phyloP scores from a whole-genome alignment of 2,329 filamentous ascomycete species.

The Diplodia corticola region DNA sequence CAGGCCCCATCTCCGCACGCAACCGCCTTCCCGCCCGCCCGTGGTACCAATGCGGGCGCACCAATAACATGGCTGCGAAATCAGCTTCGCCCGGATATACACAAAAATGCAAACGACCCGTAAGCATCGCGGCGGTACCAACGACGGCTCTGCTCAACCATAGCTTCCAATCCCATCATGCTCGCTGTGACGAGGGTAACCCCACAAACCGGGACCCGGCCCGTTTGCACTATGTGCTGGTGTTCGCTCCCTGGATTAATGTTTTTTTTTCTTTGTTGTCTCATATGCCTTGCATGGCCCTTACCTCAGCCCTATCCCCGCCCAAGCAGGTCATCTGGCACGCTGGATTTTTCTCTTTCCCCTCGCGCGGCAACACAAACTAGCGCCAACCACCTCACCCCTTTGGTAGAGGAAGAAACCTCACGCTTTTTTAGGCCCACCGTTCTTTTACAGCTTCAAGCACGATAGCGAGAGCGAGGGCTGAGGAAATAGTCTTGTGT shows the following conservation, averaged over 20 bases:
- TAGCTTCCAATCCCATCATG: not conserved
- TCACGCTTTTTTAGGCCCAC: not conserved
- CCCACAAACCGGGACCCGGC: not conserved
- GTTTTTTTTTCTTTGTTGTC: conserved; percentile 7
- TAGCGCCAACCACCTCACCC: not conserved
- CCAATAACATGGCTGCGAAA: conserved; percentile 2
- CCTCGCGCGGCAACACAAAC: not conserved
- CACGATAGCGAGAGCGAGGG: conserved; percentile 12
- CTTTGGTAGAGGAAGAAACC: not conserved
- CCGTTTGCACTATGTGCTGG: not conserved
- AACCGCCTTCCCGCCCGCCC: not conserved
- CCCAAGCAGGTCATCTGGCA: conserved; percentile 12
- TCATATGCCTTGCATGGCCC: conserved; percentile 17
- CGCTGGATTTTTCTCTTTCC: not conserved
- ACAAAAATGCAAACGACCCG: not conserved
- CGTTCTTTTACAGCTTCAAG: not conserved
- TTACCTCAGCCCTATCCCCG: conserved; percentile 16
- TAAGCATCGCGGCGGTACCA: not conserved
- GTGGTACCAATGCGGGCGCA: conserved; percentile 16
- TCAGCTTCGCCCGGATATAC: not conserved
- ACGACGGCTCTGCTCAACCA: not conserved
- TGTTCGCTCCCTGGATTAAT: not conserved
- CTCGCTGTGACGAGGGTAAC: not conserved
- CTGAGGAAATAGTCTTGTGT: not conserved
- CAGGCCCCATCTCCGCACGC: not conserved